Base-by-base conservation (phyloP, 306 rosid genomes). In the Lagenaria siceraria region DNA sequence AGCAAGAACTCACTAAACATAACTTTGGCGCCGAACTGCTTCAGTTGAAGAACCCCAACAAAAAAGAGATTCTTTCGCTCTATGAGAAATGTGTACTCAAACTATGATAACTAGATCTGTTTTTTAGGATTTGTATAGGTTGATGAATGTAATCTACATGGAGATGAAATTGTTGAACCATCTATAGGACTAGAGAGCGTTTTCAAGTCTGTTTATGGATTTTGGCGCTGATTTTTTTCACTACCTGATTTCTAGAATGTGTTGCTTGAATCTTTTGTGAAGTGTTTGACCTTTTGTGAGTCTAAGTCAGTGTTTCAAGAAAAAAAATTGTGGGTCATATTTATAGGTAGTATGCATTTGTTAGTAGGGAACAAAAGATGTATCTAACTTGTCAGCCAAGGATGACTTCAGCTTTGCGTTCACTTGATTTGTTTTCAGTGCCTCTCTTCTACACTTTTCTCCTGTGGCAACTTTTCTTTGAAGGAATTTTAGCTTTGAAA, bases 1-100 rank as follows among this genome's bases (percentile, higher is more conserved):
- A 90, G 89, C 98, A 90, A 80, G 99, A 96, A 77, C 92, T 96
- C 51, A 96, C 99, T 27, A 92, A 92, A 70, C 91, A 88, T 65
- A 92, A 92, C 82, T 86, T 78, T 48, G 99, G 97, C 21, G 96
- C 91, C 35, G 92, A 89, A 78, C 86, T 95, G 76, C 97, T 95
- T 12, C 84, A 86, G 80, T 71, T 95, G 87, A 95, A 86, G 85
- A 90, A 87, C 82, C 91, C 99, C 38, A 85, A 76, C 81, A 95
- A 90, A 82, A 90, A 82, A 79, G 99, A 92, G 22, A 81, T 91
- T 76, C 76, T 92, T 65, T 92, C 95, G 11, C 85, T 95, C 24
- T 95, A 95, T 27, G 99, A 95, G 90, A 89, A 83, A 74, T 86
- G 86, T 79, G 65, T 96, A 54, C 87, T 90, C 48, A 92, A 86